These are phyloP conservation scores for Gossypium anomalum DNA, from an alignment of 345 rosid genomes.

Conservation along the genomic window DNA sequence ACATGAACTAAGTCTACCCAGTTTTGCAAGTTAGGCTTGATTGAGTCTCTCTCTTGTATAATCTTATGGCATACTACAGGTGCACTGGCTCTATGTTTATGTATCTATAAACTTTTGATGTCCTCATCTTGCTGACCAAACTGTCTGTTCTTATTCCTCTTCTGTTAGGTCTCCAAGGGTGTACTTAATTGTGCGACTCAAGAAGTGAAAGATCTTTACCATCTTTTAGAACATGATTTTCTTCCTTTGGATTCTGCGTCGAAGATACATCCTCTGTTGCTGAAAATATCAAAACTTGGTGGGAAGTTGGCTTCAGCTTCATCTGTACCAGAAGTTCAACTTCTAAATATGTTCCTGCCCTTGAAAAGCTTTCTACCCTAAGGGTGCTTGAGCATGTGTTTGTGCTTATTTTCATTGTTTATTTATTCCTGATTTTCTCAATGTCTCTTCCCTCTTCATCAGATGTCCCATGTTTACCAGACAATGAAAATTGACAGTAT, in stretches of 20 bases:
- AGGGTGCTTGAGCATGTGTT: conserved; percentile 92
- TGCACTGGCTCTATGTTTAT: background rate
- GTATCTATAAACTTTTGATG: background rate
- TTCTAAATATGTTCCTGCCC: conserved; percentile 75
- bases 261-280: conserved; percentile 68
- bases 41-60: background rate
- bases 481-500: conserved; percentile 71
- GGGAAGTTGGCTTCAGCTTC: conserved; percentile 90
- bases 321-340: conserved; percentile 83
- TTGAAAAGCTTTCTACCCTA: conserved; percentile 84
- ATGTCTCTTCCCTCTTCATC: conserved; percentile 20
- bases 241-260: conserved; percentile 78
- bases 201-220: conserved; percentile 93
- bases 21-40: background rate
- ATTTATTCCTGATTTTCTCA: background rate
- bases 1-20: background rate
- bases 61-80: background rate
- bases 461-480: conserved; percentile 92
- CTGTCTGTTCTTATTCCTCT: background rate
- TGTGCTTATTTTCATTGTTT: conserved; percentile 10
- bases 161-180: conserved; percentile 69
- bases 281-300: conserved; percentile 76
- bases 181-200: conserved; percentile 90
- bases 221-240: conserved; percentile 86
- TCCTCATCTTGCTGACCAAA: background rate